phyloP scores from a whole-genome alignment of 1,284 basidiomycete species.

The Leucoagaricus sp. region DNA sequence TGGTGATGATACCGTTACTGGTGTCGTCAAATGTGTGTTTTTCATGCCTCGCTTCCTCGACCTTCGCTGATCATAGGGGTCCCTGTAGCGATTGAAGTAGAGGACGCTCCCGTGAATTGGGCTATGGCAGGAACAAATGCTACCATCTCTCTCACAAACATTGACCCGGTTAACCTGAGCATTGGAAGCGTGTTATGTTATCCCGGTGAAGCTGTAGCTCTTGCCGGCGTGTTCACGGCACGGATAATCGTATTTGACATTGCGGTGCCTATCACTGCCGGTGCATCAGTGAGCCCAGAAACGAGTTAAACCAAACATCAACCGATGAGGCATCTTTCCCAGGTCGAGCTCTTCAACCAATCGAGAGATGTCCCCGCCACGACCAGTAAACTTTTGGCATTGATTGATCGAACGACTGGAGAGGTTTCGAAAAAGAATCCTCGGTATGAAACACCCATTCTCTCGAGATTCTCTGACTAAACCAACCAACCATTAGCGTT shows the following conservation, averaged over 20 bases:
- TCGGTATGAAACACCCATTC: constrained; percentile 46
- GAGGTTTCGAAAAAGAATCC: constrained; percentile 79
- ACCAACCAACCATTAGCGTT: constrained; percentile 52
- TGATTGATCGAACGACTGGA: constrained; percentile 80
- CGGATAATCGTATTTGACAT: constrained; percentile 95
- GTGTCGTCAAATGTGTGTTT: constrained; percentile 73
- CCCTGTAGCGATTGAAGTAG: constrained; percentile 87
- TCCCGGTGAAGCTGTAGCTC: constrained; percentile 65
- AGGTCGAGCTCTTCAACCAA: constrained; percentile 95
- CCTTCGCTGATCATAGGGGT: constrained; percentile 6
- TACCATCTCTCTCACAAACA: constrained; percentile 80
- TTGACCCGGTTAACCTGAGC: constrained; percentile 85
- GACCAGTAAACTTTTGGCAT: constrained; percentile 77
- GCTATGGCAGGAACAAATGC: constrained; percentile 90
- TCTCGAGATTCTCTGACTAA: constrained; percentile 7
- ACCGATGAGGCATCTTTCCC: neutral
- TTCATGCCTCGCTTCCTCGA: constrained; percentile 1
- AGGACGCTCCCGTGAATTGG: constrained; percentile 81
- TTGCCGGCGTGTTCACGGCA: constrained; percentile 79
- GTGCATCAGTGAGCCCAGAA: constrained; percentile 68
- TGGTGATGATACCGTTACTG: constrained; percentile 78
- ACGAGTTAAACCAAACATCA: neutral
- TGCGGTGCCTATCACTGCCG: constrained; percentile 85
- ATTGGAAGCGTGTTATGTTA: constrained; percentile 92
- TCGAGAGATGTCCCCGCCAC: constrained; percentile 90